Conservation (phyloP, 2,329 filamentous ascomycete species). For the Calonectria pteridis region DNA sequence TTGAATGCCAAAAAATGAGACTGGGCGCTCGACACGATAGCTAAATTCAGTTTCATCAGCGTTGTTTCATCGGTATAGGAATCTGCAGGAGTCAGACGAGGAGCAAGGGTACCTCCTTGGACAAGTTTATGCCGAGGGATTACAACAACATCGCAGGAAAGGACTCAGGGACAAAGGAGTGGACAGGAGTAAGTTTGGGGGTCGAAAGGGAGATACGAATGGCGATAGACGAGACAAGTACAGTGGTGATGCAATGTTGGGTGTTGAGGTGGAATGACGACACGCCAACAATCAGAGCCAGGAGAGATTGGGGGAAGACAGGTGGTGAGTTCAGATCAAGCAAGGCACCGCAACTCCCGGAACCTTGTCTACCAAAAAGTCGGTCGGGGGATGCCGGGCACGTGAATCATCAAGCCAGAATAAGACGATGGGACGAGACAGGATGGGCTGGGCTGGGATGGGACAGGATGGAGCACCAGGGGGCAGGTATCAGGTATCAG, state of each 20-base stretch:
- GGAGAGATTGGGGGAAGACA: slow-evolving; percentile 3
- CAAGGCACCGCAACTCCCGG: not conserved
- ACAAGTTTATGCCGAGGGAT: slow-evolving; percentile 28
- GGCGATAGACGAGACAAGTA: slow-evolving; percentile 27
- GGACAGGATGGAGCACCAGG: not conserved
- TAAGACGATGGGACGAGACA: not conserved
- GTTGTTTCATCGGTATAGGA: slow-evolving; percentile 24
- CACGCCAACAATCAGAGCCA: slow-evolving; percentile 17
- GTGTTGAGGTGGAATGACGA: slow-evolving; percentile 18
- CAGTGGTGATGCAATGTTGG: slow-evolving; percentile 15
- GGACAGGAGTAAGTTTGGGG: not conserved
- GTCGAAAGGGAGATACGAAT: not conserved
- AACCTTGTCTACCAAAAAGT: slow-evolving; percentile 1
- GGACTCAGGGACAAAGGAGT: not conserved
- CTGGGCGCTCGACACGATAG: slow-evolving; percentile 12
- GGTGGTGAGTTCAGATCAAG: slow-evolving; percentile 10
- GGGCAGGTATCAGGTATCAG: not conserved
- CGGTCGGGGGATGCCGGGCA: slow-evolving; percentile 10
- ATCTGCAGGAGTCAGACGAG: slow-evolving; percentile 39
- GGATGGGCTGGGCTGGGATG: not conserved
- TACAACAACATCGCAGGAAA: slow-evolving; percentile 22
- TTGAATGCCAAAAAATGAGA: not conserved
- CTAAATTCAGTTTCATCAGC: slow-evolving; percentile 22
- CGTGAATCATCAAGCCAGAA: slow-evolving; percentile 4
- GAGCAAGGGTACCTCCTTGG: slow-evolving; percentile 32